Evolutionary conservation across 2,329 filamentous ascomycete species (phyloP), one percentile per base, ranked within the genome.

Genomic region (Arthrocladium fulminans): DNA sequence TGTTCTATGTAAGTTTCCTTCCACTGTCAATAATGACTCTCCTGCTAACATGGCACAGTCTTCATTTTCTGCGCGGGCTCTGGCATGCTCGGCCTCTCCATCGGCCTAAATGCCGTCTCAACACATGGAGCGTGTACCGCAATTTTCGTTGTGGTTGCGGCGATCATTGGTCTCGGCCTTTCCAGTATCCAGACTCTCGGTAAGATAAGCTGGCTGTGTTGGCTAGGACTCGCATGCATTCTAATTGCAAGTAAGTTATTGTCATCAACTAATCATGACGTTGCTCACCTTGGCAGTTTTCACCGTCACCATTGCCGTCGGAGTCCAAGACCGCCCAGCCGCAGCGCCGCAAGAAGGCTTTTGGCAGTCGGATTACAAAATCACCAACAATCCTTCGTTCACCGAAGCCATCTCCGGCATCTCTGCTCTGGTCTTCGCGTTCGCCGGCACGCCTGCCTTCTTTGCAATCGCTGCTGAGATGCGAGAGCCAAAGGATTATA

Each of bases 371-470:
- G 47, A 20, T 34, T 34, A 8, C 39, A 3, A 50, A 45, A 45
- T 22, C 34, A 41, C 34, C 38, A 30, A 27, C 27, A 35, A 15
- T 50, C 43, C 41, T 38, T 12, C 47, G 29, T 67, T 67, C 44
- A 57, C 58, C 12, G 59, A 63, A 2, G 62, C 59, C 6, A 65
- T 66, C 51, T 60, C 66, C 30, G 60, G 64, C 22, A 51, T 64
- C 25, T 59, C 62, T 46, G 65, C 66, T 67, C 86, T 87, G 46
- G 72, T 84, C 52, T 79, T 87, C 51, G 82, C 84, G 48, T 88
- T 83, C 67, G 72, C 79, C 47, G 79, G 80, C 27, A 79, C 83
- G 58, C 76, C 80, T n/a, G 80, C 79, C 52, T 85, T 84, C 67
- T 84, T 84, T 63, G 73, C 71, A 52, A 75, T 86, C 60, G 78